These are phyloP conservation scores for Rehmannia glutinosa DNA, from an alignment of 257 asterid species.

Conservation along the genomic window DNA sequence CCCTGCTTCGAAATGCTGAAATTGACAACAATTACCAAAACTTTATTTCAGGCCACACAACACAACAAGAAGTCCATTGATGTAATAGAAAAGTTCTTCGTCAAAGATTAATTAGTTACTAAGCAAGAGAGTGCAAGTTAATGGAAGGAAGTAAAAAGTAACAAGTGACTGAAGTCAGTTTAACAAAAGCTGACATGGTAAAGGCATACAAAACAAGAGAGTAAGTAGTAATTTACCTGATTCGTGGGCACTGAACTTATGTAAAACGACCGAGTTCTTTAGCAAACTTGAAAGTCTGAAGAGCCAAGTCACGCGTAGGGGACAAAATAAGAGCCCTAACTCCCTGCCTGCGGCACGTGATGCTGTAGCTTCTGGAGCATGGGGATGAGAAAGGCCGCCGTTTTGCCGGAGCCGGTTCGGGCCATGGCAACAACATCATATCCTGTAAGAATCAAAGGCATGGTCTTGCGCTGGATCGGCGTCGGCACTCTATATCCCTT, in stretches of 20 bases:
- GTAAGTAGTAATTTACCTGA: slow-evolving; percentile 47
- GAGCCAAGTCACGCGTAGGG: slow-evolving; percentile 93
- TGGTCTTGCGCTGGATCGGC: slow-evolving; percentile 87
- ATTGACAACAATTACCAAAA: slow-evolving; percentile 15
- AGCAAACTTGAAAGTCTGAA: slow-evolving; percentile 80
- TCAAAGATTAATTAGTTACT: neutral
- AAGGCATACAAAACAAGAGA: neutral
- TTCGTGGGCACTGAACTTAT: slow-evolving; percentile 90
- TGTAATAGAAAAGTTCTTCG: neutral
- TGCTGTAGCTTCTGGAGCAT: slow-evolving; percentile 91
- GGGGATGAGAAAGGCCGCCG: slow-evolving; percentile 87
- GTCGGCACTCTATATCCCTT: slow-evolving; percentile 93
- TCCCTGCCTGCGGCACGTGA: slow-evolving; percentile 87
- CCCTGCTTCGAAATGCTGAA: slow-evolving; percentile 98
- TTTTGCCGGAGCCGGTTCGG: slow-evolving; percentile 92
- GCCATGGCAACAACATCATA: slow-evolving; percentile 98
- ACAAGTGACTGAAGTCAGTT: neutral
- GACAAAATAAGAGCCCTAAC: slow-evolving; percentile 86
- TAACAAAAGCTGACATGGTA: neutral
- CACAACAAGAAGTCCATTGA: slow-evolving; percentile 8
- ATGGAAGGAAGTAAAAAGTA: neutral
- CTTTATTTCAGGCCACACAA: slow-evolving; percentile 18
- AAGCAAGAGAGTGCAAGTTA: neutral
- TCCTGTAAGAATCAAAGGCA: slow-evolving; percentile 77
- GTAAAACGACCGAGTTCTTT: slow-evolving; percentile 83